These are phyloP conservation scores for Rubus parviflorus DNA, from an alignment of 306 rosid genomes.

Conservation along the genomic window DNA sequence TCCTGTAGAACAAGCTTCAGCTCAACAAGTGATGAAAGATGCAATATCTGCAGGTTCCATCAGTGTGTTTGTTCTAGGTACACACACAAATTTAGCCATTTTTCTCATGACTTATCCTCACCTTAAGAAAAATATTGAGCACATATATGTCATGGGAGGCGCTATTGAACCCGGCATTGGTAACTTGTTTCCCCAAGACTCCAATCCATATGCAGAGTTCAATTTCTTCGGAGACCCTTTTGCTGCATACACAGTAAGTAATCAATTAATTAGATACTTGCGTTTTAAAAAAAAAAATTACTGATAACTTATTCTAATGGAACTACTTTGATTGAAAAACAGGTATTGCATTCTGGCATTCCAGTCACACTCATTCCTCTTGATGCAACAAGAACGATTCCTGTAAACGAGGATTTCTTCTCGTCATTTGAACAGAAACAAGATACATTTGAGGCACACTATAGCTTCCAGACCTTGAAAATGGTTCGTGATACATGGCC, in stretches of 20 bases:
- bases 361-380: slow-evolving; percentile 65
- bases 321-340: not conserved
- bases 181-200: no score
- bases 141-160: slow-evolving; percentile 61
- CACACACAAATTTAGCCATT: slow-evolving; percentile 64
- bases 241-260: no score
- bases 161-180: slow-evolving; percentile 25
- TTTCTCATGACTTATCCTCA: slow-evolving; percentile 61
- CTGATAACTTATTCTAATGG: no score
- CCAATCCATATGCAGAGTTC: no score
- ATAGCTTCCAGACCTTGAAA: slow-evolving; percentile 52
- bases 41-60: slow-evolving; percentile 54
- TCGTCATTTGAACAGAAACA: slow-evolving; percentile 45
- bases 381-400: slow-evolving; percentile 61
- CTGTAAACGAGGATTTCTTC: slow-evolving; percentile 41
- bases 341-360: slow-evolving; percentile 70
- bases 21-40: slow-evolving; percentile 25
- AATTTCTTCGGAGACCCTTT: no score
- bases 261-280: no score
- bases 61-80: slow-evolving; percentile 41
- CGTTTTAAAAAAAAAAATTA: no score
- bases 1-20: no score
- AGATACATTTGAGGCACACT: slow-evolving; percentile 50
- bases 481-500: slow-evolving; percentile 57
- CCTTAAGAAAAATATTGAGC: slow-evolving; percentile 38